phyloP scores from a whole-genome alignment of 2,329 filamentous ascomycete species.

The Beauveria varroae region DNA sequence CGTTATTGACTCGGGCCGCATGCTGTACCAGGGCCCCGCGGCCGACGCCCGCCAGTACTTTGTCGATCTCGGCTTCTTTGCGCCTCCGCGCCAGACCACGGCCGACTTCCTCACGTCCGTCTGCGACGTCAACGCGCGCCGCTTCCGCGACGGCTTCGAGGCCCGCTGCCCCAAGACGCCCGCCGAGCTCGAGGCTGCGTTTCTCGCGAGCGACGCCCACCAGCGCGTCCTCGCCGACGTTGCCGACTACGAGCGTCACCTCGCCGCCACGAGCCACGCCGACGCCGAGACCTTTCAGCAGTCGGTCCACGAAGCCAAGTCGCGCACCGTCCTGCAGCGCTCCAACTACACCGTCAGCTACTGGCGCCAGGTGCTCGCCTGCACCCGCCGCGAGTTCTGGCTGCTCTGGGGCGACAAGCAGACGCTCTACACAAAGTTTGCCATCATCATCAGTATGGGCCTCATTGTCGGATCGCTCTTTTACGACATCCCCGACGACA shows the following conservation, averaged over 20 bases:
- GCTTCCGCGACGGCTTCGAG: conserved; percentile 58
- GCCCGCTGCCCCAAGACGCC: conserved; percentile 59
- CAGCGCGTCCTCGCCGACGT: conserved; percentile 53
- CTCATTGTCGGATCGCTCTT: conserved; percentile 76
- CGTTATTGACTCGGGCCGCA: conserved; percentile 63
- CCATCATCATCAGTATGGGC: conserved; percentile 66
- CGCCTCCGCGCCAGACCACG: conserved; percentile 63
- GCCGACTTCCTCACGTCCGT: conserved; percentile 73
- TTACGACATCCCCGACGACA: conserved; percentile 55
- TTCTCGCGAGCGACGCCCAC: conserved; percentile 54
- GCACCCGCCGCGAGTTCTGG: conserved; percentile 70
- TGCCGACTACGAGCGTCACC: conserved; percentile 34
- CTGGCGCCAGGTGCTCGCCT: conserved; percentile 58
- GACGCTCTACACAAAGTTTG: conserved; percentile 69
- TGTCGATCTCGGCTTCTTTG: conserved; percentile 62
- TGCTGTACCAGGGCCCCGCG: conserved; percentile 60
- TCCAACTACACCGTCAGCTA: conserved; percentile 73
- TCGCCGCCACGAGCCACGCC: conserved; percentile 45
- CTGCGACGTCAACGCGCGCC: conserved; percentile 63
- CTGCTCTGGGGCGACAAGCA: conserved; percentile 67
- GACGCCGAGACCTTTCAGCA: conserved; percentile 59
- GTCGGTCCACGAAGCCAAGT: conserved; percentile 63
- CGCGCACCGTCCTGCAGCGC: conserved; percentile 57
- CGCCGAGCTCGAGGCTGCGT: conserved; percentile 58
- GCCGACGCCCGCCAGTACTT: conserved; percentile 62